Conservation (phyloP, 495 filamentous ascomycete genomes). For the Tuber microsphaerosporum region DNA sequence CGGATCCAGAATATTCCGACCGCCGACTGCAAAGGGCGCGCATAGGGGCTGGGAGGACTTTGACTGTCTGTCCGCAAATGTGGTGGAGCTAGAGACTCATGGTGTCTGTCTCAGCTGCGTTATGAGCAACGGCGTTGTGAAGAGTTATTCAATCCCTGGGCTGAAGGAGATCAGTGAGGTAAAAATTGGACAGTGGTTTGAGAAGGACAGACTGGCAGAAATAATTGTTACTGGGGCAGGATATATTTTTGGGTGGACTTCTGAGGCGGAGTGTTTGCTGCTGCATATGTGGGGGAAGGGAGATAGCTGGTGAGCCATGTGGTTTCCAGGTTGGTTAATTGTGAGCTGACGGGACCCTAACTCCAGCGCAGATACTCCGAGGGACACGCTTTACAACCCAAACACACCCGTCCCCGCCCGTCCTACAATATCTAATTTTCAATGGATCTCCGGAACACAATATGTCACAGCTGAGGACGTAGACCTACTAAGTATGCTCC, state of each 20-base stretch:
- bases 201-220: constrained; percentile 62
- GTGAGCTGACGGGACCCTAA: background rate
- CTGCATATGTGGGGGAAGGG: constrained; percentile 76
- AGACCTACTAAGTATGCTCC: constrained; percentile 59
- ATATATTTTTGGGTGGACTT: constrained; percentile 79
- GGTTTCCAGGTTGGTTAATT: background rate
- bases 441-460: constrained; percentile 95
- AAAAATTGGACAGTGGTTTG: constrained; percentile 57
- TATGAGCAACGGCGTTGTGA: constrained; percentile 69
- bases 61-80: constrained; percentile 67
- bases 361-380: constrained; percentile 43
- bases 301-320: constrained; percentile 41
- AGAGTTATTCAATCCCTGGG: constrained; percentile 75
- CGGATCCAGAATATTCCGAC: constrained; percentile 77
- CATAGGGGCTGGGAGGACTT: constrained; percentile 73
- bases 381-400: constrained; percentile 72
- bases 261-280: constrained; percentile 73
- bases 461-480: constrained; percentile 83
- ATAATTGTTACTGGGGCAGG: constrained; percentile 66
- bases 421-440: constrained; percentile 90
- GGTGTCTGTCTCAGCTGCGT: constrained; percentile 74
- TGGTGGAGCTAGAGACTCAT: constrained; percentile 63
- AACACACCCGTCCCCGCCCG: constrained; percentile 63
- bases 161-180: constrained; percentile 75
- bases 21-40: constrained; percentile 74